Conservation (phyloP, 148 eudicot species). For the Rhododendron kiyosumense region DNA sequence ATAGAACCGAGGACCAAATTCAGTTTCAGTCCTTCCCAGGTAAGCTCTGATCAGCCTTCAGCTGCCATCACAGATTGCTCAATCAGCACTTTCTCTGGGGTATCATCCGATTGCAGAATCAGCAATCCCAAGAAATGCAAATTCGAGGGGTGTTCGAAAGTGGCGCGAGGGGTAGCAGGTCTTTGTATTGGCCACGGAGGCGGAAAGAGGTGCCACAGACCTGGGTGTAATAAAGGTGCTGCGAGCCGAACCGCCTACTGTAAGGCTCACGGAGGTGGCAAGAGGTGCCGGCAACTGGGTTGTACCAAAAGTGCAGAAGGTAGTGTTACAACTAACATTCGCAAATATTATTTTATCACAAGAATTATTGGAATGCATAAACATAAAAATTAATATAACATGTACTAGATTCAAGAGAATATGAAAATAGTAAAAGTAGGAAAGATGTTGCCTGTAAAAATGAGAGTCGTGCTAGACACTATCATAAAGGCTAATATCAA, state of each 20-base stretch:
- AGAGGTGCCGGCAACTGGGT: conserved; percentile 73
- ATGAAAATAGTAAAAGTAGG: no score
- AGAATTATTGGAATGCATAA: no score
- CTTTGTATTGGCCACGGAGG: conserved; percentile 95
- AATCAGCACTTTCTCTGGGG: conserved; percentile 30
- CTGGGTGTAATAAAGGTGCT: conserved; percentile 84
- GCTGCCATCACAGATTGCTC: conserved; percentile 40
- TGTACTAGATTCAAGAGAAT: no score
- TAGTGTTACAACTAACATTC: no score
- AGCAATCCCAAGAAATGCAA: conserved; percentile 56
- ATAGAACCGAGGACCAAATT: conserved; percentile 25
- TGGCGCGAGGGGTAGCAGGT: conserved; percentile 87
- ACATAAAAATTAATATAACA: no score
- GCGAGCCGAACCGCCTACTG: conserved; percentile 88
- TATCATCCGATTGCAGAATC: conserved; percentile 38
- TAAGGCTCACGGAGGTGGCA: conserved; percentile 97
- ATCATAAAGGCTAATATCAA: no score
- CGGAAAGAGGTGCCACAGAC: conserved; percentile 90
- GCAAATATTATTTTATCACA: no score
- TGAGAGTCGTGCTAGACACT: no score
- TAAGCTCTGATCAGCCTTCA: conserved; percentile 58
- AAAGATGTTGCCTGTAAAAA: no score
- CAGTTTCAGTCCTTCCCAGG: conserved; percentile 32
- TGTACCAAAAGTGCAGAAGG: no score
- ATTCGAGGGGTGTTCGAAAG: conserved; percentile 66